Percentiles rank a stretch among this genome's conserved stretches.
Conservation (phyloP, 129 eudicot genomes). For the Arctium lappa region DNA sequence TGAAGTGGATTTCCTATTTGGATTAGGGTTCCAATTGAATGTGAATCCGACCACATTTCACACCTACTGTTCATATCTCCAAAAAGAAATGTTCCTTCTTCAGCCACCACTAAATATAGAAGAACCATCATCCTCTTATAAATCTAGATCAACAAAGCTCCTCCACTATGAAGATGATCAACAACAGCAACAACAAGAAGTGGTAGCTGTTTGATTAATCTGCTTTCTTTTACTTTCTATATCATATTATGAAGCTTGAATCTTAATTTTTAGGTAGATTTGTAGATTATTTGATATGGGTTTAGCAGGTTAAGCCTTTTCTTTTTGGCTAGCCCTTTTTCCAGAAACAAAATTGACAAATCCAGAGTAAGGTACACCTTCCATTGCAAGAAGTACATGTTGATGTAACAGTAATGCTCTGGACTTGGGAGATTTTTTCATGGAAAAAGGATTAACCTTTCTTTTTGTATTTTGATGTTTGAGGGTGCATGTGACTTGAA, state of each 20-base stretch:
- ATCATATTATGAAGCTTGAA: conserved; percentile 20
- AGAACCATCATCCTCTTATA: conserved; percentile 33
- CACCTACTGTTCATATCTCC: conserved; percentile 67
- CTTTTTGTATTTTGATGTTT: conserved; percentile 12
- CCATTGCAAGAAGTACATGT: not conserved
- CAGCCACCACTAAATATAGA: conserved; percentile 37
- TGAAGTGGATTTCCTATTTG: conserved; percentile 91
- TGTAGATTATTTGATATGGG: conserved; percentile 20
- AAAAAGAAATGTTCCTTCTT: conserved; percentile 60
- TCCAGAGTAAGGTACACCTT: conserved; percentile 10
- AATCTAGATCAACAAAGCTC: conserved; percentile 42
- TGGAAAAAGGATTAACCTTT: conserved; percentile 15
- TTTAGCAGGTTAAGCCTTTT: conserved; percentile 25
- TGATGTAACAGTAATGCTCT: conserved; percentile 2
- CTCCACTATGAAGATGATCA: conserved; percentile 72
- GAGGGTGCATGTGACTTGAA: conserved; percentile 31
- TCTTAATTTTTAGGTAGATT: conserved; percentile 17
- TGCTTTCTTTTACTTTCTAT: not conserved
- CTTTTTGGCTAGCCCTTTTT: conserved; percentile 3
- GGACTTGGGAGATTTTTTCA: not conserved
- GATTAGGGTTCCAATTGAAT: conserved; percentile 79
- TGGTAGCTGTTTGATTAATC: conserved; percentile 51
- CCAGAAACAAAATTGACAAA: conserved; percentile 1
- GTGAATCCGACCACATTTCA: conserved; percentile 76
- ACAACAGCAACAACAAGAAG: conserved; percentile 58